Percentiles rank a stretch among this genome's conserved stretches.
phyloP scores from a whole-genome alignment of 1,139 yeast genomes.

The Blastobotrys aristatus region DNA sequence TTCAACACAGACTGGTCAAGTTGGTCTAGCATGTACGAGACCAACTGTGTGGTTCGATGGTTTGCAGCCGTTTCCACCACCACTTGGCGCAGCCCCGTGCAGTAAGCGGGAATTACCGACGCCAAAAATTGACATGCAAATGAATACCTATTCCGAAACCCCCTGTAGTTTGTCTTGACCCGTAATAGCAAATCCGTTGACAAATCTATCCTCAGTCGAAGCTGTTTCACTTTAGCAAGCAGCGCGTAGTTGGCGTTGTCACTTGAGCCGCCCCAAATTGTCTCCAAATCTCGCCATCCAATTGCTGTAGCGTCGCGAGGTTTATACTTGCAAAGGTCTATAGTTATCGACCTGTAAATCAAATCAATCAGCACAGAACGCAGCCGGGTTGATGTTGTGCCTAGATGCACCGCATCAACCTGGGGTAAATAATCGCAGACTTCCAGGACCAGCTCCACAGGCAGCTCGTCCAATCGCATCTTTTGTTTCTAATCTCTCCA shows the following conservation, averaged over 20 bases:
- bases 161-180: background rate
- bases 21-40: background rate
- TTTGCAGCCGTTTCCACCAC: background rate
- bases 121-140: background rate
- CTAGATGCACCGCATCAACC: background rate
- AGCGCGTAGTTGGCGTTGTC: background rate
- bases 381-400: background rate
- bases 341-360: background rate
- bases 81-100: background rate
- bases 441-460: background rate
- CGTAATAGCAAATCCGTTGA: background rate
- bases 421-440: background rate
- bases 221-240: background rate
- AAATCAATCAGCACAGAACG: background rate
- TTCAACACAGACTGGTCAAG: background rate
- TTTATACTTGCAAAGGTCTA: background rate
- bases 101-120: background rate
- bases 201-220: background rate
- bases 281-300: background rate
- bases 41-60: background rate
- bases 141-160: background rate
- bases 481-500: too few species aligned
- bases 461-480: background rate
- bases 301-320: background rate
- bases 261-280: background rate